Evolutionary conservation across 1,284 basidiomycete species (phyloP).

Genomic region (Sporisorium graminicola): DNA sequence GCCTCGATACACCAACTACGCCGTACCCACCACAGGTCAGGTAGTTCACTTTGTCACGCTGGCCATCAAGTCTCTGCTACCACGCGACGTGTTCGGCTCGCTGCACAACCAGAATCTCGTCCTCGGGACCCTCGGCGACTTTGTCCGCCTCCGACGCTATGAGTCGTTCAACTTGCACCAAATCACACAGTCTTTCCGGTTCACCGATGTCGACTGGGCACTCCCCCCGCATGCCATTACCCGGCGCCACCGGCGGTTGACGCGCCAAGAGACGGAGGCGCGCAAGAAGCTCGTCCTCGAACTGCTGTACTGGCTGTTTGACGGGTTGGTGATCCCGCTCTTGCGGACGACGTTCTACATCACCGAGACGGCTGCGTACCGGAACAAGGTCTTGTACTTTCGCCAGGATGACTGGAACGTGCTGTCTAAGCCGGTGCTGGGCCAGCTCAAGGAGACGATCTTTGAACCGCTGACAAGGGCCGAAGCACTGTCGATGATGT

Average conservation of each 20-base stretch:
- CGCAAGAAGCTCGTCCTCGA: conserved; percentile 83
- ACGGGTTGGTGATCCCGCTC: conserved; percentile 83
- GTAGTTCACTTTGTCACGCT: conserved; percentile 70
- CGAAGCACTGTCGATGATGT: conserved; percentile 68
- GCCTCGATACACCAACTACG: conserved; percentile 83
- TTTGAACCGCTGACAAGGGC: conserved; percentile 52
- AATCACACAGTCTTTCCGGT: conserved; percentile 81
- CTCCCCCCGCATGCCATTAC: conserved; percentile 70
- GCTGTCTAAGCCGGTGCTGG: conserved; percentile 83
- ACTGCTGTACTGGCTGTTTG: conserved; percentile 92
- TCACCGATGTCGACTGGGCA: conserved; percentile 86
- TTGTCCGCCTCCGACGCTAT: conserved; percentile 81
- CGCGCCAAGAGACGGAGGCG: conserved; percentile 79
- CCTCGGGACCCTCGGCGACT: conserved; percentile 76
- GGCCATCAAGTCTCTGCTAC: conserved; percentile 80
- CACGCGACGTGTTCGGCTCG: conserved; percentile 83
- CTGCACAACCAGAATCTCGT: conserved; percentile 78
- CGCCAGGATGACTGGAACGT: conserved; percentile 90
- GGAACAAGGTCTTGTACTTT: conserved; percentile 91
- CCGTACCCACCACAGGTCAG: conserved; percentile 76
- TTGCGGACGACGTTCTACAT: conserved; percentile 93
- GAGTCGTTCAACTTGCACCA: conserved; percentile 86
- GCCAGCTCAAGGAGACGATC: conserved; percentile 75
- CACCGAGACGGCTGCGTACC: conserved; percentile 88
- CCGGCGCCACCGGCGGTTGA: conserved; percentile 64